Percentiles rank a stretch among this genome's conserved stretches.
Conservation (phyloP, 2,329 filamentous ascomycete species). For the Metarhizium rileyi region DNA sequence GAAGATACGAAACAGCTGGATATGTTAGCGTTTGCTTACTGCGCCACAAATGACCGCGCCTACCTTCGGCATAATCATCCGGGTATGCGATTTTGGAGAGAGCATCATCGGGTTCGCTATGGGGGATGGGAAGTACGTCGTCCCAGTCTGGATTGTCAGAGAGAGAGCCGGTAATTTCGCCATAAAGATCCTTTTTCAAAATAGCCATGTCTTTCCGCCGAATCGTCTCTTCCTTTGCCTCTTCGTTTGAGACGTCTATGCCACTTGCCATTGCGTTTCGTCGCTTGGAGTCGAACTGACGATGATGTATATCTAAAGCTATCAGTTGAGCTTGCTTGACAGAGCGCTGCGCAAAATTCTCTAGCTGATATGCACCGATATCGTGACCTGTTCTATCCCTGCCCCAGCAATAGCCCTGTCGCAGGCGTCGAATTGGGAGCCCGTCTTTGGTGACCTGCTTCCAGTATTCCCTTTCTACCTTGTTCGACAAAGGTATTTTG, state of each 20-base stretch:
- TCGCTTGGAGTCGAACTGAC: conserved; percentile 32
- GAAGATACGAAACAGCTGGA: conserved; percentile 81
- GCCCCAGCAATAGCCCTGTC: conserved; percentile 36
- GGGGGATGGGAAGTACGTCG: conserved; percentile 72
- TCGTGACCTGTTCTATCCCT: conserved; percentile 39
- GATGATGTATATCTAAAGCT: conserved; percentile 33
- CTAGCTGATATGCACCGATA: conserved; percentile 36
- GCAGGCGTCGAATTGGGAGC: conserved; percentile 37
- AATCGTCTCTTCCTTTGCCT: conserved; percentile 35
- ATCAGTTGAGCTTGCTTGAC: conserved; percentile 33
- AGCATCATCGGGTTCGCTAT: conserved; percentile 73
- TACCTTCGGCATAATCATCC: conserved; percentile 75
- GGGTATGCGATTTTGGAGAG: conserved; percentile 90
- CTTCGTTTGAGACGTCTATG: conserved; percentile 24
- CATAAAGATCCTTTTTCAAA: conserved; percentile 43
- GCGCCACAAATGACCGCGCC: conserved; percentile 11
- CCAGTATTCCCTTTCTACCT: conserved; percentile 49
- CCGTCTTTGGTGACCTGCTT: conserved; percentile 43
- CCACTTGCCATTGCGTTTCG: conserved; percentile 18
- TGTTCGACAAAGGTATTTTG: conserved; percentile 28
- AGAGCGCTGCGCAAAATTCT: conserved; percentile 33
- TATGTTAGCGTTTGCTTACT: conserved; percentile 2
- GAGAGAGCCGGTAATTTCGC: conserved; percentile 32
- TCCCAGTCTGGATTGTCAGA: conserved; percentile 68
- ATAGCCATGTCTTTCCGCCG: conserved; percentile 41